Conservation (phyloP, 2,329 filamentous ascomycete species). For the Talaromyces sp. region DNA sequence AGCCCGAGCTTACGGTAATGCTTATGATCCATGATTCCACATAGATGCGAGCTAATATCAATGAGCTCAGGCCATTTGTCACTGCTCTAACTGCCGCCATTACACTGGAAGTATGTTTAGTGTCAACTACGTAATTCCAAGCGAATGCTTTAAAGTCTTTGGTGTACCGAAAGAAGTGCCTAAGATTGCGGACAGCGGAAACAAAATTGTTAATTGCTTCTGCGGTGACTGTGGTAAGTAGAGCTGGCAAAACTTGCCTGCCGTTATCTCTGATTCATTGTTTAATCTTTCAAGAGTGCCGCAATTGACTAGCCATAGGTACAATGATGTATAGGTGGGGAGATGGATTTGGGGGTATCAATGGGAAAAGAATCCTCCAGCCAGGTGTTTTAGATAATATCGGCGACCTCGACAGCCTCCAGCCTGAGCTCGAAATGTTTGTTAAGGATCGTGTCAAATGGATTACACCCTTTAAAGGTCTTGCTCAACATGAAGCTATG, state of each 20-base stretch:
- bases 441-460: not conserved
- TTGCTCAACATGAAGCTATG: not conserved
- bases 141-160: not conserved
- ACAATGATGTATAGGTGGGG: not conserved
- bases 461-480: not conserved
- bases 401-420: not conserved
- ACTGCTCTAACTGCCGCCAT: not conserved
- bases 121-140: not conserved
- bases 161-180: not conserved
- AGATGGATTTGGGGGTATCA: not conserved
- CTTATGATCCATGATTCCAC: not conserved
- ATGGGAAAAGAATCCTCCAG: not conserved
- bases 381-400: not conserved
- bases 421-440: not conserved
- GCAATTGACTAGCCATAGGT: not conserved
- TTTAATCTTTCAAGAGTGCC: not conserved
- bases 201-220: not conserved
- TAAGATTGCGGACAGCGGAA: not conserved
- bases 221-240: not conserved
- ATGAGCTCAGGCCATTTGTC: not conserved
- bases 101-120: not conserved
- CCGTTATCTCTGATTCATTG: not conserved
- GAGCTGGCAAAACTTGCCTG: not conserved
- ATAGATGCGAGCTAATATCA: not conserved
- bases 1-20: not conserved